Evolutionary conservation across 768 basidiomycete genomes (phyloP), one percentile per base, ranked within the genome.

Genomic region (Rhodosporidiobolus odoratus): DNA sequence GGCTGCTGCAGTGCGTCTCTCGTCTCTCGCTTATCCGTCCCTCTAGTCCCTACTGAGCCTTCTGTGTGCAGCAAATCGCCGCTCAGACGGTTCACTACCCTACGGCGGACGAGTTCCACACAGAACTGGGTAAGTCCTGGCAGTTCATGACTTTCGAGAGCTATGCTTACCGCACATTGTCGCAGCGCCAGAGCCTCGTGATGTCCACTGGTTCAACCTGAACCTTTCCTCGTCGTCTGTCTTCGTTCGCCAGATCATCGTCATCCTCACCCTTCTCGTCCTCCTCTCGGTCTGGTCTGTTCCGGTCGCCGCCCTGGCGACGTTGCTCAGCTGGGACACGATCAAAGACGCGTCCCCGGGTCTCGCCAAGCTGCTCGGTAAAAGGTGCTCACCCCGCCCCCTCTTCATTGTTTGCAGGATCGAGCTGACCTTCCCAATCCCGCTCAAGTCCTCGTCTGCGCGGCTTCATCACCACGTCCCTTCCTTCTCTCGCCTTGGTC

Each of bases 201-300:
- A 98, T 78, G 90, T 98, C 65, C 86, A 97, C 27, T 99, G 96
- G 96, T 83, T 87, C 38, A 93, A 92, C 75, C 89, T 98, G 82
- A 83, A 87, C 3, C 85, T 88, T 30, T 85, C 90, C 0, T 81
- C 82, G 1, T 77, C 83, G 23, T 81, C 85, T 41, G 82, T 87
- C 25, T 83, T 85, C 56, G 82, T 86, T 6, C 87, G 96, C 37
- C 86, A 91, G 52, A 66, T 87, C 41, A 77, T 95, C 35, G 90
- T 94, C 3, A 80, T 90, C 30, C 82, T 79, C 21, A 82, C 86
- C 38, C 89, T 93, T 80, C 83, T 80, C 1, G 72, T 92, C 27
- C 82, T 98, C 41, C 83, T 97, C 75, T 88, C 93, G 78, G 89
- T 89, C 79, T 98, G 96, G 96, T 81, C 90, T 48, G 86, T 95